These are phyloP conservation scores for Neurospora sublineolata DNA, from an alignment of 495 filamentous ascomycete genomes.

Conservation along the genomic window DNA sequence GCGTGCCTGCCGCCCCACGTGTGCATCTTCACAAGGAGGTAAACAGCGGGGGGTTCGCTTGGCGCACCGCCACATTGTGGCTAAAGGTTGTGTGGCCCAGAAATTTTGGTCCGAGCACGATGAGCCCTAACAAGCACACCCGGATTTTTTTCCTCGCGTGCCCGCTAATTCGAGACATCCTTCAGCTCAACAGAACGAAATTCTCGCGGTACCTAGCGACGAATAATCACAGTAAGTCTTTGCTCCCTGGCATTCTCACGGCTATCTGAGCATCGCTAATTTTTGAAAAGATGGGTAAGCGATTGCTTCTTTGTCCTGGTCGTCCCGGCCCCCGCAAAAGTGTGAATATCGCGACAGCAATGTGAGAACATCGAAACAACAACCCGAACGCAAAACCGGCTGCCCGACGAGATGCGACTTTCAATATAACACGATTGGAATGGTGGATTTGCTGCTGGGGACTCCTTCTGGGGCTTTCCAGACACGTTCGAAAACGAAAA, in stretches of 20 bases:
- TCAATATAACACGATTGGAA: background rate
- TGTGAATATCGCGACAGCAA: background rate
- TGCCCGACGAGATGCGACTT: background rate
- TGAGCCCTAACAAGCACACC: constrained; percentile 28
- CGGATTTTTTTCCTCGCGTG: constrained; percentile 21
- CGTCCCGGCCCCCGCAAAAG: background rate
- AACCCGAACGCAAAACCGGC: background rate
- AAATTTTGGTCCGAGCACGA: constrained; percentile 15
- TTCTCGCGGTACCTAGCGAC: constrained; percentile 20
- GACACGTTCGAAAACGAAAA: background rate
- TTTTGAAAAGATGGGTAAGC: constrained; percentile 39
- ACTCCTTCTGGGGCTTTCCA: background rate
- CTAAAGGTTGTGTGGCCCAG: background rate
- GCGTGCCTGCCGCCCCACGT: background rate
- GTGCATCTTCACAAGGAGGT: background rate
- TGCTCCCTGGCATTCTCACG: background rate
- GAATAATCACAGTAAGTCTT: constrained; percentile 33
- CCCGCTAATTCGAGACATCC: constrained; percentile 22
- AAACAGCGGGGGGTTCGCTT: background rate
- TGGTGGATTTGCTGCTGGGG: background rate
- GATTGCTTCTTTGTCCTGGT: constrained; percentile 11
- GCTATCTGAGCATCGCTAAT: constrained; percentile 12
- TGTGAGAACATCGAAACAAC: background rate
- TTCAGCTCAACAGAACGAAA: constrained; percentile 20
- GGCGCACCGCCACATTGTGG: background rate